Base-by-base conservation (phyloP, 2,329 filamentous ascomycete species). In the Bipolaris oryzae region DNA sequence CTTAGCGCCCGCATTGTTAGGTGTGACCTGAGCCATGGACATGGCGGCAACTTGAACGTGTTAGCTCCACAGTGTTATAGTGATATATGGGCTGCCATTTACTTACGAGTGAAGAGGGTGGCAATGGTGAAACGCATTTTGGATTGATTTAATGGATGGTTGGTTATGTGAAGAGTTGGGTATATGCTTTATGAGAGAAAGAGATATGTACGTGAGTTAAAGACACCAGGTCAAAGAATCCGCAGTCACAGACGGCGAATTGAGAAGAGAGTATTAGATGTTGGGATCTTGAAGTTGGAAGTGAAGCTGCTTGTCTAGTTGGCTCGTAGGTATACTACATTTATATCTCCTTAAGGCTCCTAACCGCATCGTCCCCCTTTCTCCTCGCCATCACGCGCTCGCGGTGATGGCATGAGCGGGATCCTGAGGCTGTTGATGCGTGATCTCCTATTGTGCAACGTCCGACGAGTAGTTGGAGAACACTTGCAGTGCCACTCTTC, bases 221-320 rank as follows among this genome's bases (percentile, higher is more conserved):
- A 58, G 70, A 73, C 65, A 55, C 70, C 70, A 59, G 70, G 69
- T 67, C 70, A 61, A 53, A 53, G 10, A 28, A 28, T 66, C 66
- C 66, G 63, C 42, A 20, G 68, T 72, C 70, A 59, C 63, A 70
- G 69, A 72, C 65, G 68, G 42, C 42, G 39, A 42, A 33, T 64
- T 63, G 61, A 60, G 51, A 57, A 61, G 21, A 57, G 61, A 44
- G 55, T 55, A 59, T 38, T 38, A 23, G 46, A 50, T 23, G 31
- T 56, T 35, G 35, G n/a, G 47, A 52, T 33, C 23, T 46, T 52
- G 53, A 43, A 37, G 16, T 54, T 41, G 45, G 37, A 45, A 38
- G 35, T 39, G 47, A 38, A 48, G 50, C 50, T 60, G 45, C 15
- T 50, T 25, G 31, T 31, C 2, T 15, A 15, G 21, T 33, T 15